A percentile compares a stretch with the other conserved stretches of the same genome.
phyloP scores from a whole-genome alignment of 139 green algal species.

The Ostreobium quekettii region DNA sequence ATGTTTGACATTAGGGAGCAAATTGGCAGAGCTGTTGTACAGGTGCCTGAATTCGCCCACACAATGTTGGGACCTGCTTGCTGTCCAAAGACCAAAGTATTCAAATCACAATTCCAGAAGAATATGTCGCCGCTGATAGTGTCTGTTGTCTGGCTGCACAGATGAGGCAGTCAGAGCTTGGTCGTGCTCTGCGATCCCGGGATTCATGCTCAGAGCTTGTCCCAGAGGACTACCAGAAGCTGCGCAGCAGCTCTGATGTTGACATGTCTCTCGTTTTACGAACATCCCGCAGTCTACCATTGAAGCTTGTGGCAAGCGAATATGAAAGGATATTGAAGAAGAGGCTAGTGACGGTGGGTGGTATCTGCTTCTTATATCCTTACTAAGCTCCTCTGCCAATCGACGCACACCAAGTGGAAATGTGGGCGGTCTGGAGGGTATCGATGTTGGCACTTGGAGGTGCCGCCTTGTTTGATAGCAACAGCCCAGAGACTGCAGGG shows the following conservation, averaged over 20 bases:
- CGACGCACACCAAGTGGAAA: not conserved
- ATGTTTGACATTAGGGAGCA: no score
- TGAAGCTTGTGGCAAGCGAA: conserved; percentile 44
- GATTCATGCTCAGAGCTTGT: no score
- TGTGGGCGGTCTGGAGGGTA: conserved; percentile 6
- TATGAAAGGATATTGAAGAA: conserved; percentile 50
- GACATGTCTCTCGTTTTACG: conserved; percentile 49
- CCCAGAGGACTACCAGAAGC: conserved; percentile 1
- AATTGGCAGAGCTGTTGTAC: no score
- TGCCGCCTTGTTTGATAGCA: not conserved
- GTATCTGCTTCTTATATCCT: not conserved
- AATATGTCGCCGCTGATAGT: no score
- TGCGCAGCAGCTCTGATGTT: conserved; percentile 25
- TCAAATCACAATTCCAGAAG: no score
- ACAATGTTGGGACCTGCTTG: no score
- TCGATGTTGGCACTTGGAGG: not conserved
- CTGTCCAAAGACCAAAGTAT: no score
- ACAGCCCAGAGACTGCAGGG: not conserved
- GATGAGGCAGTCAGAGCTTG: no score
- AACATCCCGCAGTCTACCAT: conserved; percentile 48
- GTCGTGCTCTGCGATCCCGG: no score
- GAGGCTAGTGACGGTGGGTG: conserved; percentile 26
- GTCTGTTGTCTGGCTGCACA: no score
- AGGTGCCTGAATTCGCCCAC: no score
- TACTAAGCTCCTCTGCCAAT: not conserved